A percentile compares a stretch with the other conserved stretches of the same genome.
phyloP scores from a whole-genome alignment of 208 protist genomes.

The Leptomonas seymouri region DNA sequence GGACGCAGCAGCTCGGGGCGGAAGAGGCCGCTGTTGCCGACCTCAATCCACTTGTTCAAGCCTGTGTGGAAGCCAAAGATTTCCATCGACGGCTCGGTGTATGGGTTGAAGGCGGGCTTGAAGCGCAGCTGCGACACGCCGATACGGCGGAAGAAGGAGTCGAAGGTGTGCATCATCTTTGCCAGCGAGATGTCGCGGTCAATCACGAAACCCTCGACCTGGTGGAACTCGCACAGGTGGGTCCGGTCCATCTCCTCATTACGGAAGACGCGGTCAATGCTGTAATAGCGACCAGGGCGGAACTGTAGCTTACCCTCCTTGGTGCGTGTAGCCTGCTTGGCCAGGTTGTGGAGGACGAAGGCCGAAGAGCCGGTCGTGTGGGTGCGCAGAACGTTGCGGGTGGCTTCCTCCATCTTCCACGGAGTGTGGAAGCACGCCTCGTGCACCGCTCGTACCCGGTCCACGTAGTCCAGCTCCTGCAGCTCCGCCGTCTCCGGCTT shows the following conservation, averaged over 20 bases:
- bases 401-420: slow-evolving; percentile 95
- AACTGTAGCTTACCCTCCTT: slow-evolving; percentile 85
- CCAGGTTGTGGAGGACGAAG: slow-evolving; percentile 96
- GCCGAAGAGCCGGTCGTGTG: slow-evolving; percentile 99
- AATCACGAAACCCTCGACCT: slow-evolving; percentile 99
- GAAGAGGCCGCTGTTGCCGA: slow-evolving; percentile 99
- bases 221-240: slow-evolving; percentile 99
- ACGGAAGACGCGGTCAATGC: slow-evolving; percentile 99
- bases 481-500: slow-evolving; percentile 70
- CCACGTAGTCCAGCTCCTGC: slow-evolving; percentile 88
- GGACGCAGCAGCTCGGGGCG: slow-evolving; percentile 99
- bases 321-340: slow-evolving; percentile 56
- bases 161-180: slow-evolving; percentile 99
- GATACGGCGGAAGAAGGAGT: slow-evolving; percentile 97
- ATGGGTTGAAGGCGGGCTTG: slow-evolving; percentile 99
- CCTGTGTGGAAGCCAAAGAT: slow-evolving; percentile 98
- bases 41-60: slow-evolving; percentile 97
- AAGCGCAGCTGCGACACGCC: slow-evolving; percentile 98
- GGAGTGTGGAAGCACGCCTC: slow-evolving; percentile 92
- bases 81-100: slow-evolving; percentile 99
- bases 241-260: slow-evolving; percentile 99
- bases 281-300: slow-evolving; percentile 98
- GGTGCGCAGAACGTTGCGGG: slow-evolving; percentile 99
- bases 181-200: slow-evolving; percentile 97
- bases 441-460: slow-evolving; percentile 94